Percentiles rank a stretch among this genome's conserved stretches.
phyloP scores from a whole-genome alignment of 2,329 filamentous ascomycete genomes.

The Curvularia sp. region DNA sequence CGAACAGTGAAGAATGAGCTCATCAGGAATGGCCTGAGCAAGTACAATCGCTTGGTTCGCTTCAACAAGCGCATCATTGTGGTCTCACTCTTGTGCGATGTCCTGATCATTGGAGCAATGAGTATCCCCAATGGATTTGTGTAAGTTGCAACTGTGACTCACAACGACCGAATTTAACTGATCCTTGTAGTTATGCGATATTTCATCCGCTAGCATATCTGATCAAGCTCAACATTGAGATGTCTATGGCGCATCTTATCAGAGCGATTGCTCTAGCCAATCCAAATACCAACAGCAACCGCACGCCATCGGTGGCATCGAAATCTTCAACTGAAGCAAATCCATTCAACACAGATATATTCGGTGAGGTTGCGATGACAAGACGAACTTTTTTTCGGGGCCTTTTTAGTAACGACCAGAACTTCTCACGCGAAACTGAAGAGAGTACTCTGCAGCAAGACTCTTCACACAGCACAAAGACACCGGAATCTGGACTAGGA shows the following conservation, averaged over 20 bases:
- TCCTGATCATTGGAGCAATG: conserved; percentile 54
- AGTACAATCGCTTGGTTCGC: conserved; percentile 35
- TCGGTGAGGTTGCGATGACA: conserved; percentile 13
- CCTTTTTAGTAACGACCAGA: conserved; percentile 14
- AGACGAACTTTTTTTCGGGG: conserved; percentile 17
- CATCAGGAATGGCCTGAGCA: conserved; percentile 35
- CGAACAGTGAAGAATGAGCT: conserved; percentile 33
- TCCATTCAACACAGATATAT: conserved; percentile 1
- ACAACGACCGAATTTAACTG: background rate
- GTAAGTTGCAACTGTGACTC: conserved; percentile 24
- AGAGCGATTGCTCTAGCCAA: conserved; percentile 30
- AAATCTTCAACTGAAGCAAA: conserved; percentile 7
- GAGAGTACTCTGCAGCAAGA: conserved; percentile 17
- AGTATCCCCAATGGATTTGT: conserved; percentile 51
- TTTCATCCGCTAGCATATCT: conserved; percentile 58
- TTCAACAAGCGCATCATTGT: conserved; percentile 39
- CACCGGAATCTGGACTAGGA: background rate
- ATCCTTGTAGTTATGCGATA: conserved; percentile 50
- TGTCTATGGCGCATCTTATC: conserved; percentile 52
- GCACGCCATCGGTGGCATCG: background rate
- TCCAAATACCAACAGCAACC: conserved; percentile 7
- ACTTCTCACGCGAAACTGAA: background rate
- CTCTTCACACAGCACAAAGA: conserved; percentile 13
- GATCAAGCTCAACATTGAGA: conserved; percentile 54
- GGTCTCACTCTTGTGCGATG: conserved; percentile 37